These are phyloP conservation scores for Eutrema heterophyllum DNA, from an alignment of 345 rosid genomes.

Conservation along the genomic window DNA sequence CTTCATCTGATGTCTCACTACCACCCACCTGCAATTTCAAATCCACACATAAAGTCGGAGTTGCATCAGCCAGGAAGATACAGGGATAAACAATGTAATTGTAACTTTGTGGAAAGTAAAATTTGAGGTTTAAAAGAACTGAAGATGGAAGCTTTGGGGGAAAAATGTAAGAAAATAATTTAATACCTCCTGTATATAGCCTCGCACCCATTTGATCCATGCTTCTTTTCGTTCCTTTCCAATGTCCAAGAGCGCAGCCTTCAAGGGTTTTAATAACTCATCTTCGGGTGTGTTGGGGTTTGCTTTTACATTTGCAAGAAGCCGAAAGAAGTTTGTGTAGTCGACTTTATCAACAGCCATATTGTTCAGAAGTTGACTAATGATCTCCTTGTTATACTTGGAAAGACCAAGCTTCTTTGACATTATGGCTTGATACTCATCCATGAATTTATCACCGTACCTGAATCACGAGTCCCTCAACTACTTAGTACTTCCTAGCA, in stretches of 20 bases:
- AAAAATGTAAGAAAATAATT: neutral
- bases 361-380: slow-evolving; percentile 75
- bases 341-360: slow-evolving; percentile 99
- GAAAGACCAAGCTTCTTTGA: slow-evolving; percentile 84
- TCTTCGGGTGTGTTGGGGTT: slow-evolving; percentile 53
- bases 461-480: slow-evolving; percentile 33
- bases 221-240: slow-evolving; percentile 96
- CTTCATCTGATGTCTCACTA: slow-evolving; percentile 64
- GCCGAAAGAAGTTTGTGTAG: slow-evolving; percentile 88
- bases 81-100: neutral
- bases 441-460: slow-evolving; percentile 94
- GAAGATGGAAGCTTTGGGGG: neutral
- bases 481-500: neutral
- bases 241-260: slow-evolving; percentile 85
- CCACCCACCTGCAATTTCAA: slow-evolving; percentile 48
- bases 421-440: slow-evolving; percentile 91
- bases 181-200: slow-evolving; percentile 82
- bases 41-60: neutral
- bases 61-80: neutral
- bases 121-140: neutral
- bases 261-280: slow-evolving; percentile 67
- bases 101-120: neutral
- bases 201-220: slow-evolving; percentile 82
- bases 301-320: slow-evolving; percentile 74
- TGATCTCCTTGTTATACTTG: slow-evolving; percentile 84